Base-by-base conservation (phyloP, 208 protist species). In the Trypanosoma brucei region DNA sequence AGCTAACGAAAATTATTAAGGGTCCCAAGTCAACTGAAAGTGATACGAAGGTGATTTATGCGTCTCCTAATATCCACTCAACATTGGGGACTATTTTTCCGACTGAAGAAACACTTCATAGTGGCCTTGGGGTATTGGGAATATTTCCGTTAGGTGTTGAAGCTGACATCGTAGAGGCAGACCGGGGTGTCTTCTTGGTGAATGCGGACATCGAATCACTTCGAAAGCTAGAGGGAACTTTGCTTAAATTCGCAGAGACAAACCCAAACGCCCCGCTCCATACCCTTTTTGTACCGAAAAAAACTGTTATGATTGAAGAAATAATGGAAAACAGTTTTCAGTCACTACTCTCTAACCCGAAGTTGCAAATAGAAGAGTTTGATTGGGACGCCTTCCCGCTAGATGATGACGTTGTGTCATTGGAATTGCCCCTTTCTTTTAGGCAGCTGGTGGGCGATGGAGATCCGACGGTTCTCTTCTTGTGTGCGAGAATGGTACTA, bases 381-480 rank as follows among this genome's bases (percentile, higher is more conserved):
- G 88, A 97, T 56, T 62, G 93, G 22, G 92, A 95, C 63, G 60
- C 93, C n/a, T 50, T 93, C 35, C 74, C 76, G 52, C 60, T 93
- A 5, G 86, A 92, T 38, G 75, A 83, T 49, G 84, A 88, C 36
- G 14, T 93, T 5, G 72, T 92, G 46, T 76, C 81, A 0, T 91
- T 97, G 86, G 66, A 92, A 40, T 64, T 87, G 45, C 80, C 79
- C 9, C 42, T 69, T 2, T 37, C 79, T 7, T 96, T 95, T 70
- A 84, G 79, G 44, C 72, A 85, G 0, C 68, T 95, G n/a, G 80
- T 81, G 55, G 65, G 75, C 7, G 83, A 91, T 70, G 86, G 84
- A 30, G 86, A 96, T 59, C 67, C 83, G 22, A 79, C 84, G 13
- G 59, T 70, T 8, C 68, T 94, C 4, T 62, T 76, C 5, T 91